Base-by-base conservation (phyloP, 2,329 filamentous ascomycete species). In the Diaporthe amygdali region DNA sequence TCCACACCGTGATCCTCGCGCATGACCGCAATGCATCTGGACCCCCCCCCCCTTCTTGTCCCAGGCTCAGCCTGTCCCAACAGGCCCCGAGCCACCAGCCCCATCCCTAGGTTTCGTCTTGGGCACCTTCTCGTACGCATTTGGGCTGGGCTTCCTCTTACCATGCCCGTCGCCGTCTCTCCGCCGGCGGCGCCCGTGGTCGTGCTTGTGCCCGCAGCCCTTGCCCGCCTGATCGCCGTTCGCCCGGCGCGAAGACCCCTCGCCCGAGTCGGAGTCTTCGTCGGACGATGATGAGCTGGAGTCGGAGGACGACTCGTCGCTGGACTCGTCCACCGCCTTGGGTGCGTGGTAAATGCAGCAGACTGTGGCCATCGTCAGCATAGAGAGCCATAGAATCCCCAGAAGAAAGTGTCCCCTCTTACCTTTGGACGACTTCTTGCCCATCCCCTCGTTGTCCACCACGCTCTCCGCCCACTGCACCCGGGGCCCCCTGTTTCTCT, bases 321-420 rank as follows among this genome's bases (percentile, higher is more conserved):
- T 95, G 39, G 93, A 96, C 81, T 98, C 96, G 79, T 93, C 94
- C 5, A 94, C 91, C 14, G 87, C 89, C 75, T 92, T 93, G 8
- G 94, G 92, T 72, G 93, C 93, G 84, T 98, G 96, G 84, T 98
- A 99, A 81, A 99, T 99, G 82, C 96, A 99, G 88, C 96, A 99
- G n/a, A 98, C 96, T 97, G 73, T 71, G 32, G 34, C 34, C 20
- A 6, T 17, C 2, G 22, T 70, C 15, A 71, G 63, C 37, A 46
- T 12, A 14, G 47, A 44, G 14, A 56, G 34, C 6, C 5, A 41
- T 14, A 27, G 12, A n/a, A n/a, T n/a, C 5, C 27, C 14, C 10
- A 32, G 10, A 22, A n/a, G 25, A 17, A 15, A 10, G 8, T 51
- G 32, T 25, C 12, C 14, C 15, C 12, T 22, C 34, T 39, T 22